Conservation (phyloP, 306 rosid species). For the Ochetophila trinervis region DNA sequence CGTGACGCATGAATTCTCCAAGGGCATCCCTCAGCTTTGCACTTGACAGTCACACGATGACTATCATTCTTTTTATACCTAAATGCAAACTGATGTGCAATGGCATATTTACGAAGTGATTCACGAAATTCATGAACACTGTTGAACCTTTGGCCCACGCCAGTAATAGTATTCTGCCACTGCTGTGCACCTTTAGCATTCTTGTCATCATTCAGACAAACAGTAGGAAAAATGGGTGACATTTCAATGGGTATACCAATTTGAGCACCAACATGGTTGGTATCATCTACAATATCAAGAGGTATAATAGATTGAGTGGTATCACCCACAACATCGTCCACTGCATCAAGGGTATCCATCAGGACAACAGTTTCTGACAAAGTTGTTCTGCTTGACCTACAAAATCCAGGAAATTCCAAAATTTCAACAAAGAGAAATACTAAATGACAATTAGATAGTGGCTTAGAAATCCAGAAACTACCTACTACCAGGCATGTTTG, state of each 20-base stretch:
- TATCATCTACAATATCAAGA: conserved; percentile 45
- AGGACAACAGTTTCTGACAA: conserved; percentile 81
- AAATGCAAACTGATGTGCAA: conserved; percentile 94
- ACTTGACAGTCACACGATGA: conserved; percentile 97
- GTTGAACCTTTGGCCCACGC: conserved; percentile 90
- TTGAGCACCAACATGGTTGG: conserved; percentile 46
- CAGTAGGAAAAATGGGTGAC: conserved; percentile 43
- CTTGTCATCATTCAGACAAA: conserved; percentile 49
- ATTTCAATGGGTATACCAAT: conserved; percentile 43
- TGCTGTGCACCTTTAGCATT: conserved; percentile 76
- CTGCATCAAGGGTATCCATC: conserved; percentile 37
- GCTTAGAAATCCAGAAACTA: conserved; percentile 52
- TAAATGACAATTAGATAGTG: conserved; percentile 10
- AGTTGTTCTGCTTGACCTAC: conserved; percentile 97
- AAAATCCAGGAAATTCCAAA: conserved; percentile 24
- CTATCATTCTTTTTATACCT: conserved; percentile 95
- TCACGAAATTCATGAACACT: conserved; percentile 93
- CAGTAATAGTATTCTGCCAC: conserved; percentile 94
- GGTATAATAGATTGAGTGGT: conserved; percentile 33
- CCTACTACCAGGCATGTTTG: conserved; percentile 94
- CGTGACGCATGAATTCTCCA: conserved; percentile 99
- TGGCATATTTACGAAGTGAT: conserved; percentile 89
- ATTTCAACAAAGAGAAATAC: conserved; percentile 24
- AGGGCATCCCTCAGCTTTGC: conserved; percentile 97
- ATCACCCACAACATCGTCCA: conserved; percentile 39